Conservation (phyloP, 495 filamentous ascomycete species). For the Xylaria acuta region DNA sequence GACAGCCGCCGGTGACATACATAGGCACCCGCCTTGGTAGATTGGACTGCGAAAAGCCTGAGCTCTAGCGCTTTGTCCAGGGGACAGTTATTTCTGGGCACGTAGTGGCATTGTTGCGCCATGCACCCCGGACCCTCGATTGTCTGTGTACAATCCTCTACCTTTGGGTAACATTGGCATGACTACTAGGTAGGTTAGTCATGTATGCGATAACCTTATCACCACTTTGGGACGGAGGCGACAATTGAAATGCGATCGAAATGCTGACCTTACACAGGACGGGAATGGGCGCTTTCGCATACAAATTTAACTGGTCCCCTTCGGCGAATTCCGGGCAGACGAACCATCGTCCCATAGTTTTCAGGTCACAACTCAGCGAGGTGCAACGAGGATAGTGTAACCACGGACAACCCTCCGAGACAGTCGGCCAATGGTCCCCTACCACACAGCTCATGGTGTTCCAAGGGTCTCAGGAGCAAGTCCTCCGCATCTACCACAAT, state of each 20-base stretch:
- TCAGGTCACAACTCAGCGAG: neutral
- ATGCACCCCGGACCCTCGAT: neutral
- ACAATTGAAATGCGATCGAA: neutral
- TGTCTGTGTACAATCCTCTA: neutral
- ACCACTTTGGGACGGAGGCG: neutral
- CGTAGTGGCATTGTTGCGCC: neutral
- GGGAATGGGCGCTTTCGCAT: slow-evolving; percentile 2
- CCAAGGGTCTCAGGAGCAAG: neutral
- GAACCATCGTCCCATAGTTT: slow-evolving; percentile 9
- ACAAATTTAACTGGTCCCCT: neutral
- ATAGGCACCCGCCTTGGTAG: neutral
- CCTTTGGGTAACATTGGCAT: neutral
- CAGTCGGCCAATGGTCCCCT: neutral
- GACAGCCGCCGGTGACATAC: neutral
- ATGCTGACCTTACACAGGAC: neutral
- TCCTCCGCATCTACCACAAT: neutral
- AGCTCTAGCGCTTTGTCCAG: neutral
- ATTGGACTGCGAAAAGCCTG: neutral
- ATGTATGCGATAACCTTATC: neutral
- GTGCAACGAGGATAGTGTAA: slow-evolving; percentile 12
- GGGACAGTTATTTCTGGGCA: neutral
- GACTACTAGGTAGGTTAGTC: neutral
- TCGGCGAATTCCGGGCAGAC: slow-evolving; percentile 7
- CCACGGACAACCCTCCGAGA: neutral
- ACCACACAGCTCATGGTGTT: neutral